Evolutionary conservation across 805 yeast genomes (phyloP).

Genomic region (Lachancea lanzarotensis): DNA sequence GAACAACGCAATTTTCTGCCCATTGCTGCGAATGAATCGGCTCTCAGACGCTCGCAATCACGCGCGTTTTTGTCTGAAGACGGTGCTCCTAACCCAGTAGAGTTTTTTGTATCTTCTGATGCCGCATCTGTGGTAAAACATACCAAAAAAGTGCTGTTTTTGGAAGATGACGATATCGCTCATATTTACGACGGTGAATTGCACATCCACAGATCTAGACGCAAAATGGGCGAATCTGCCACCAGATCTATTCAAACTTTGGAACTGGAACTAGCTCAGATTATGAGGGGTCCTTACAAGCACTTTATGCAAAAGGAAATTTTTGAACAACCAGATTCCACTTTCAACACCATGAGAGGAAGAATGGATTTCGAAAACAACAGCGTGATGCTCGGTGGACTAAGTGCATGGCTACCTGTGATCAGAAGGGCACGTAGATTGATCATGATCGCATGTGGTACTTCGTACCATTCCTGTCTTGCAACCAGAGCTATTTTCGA

Average conservation of each 20-base stretch:
- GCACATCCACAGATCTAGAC: constrained; percentile 94
- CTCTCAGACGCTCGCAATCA: constrained; percentile 82
- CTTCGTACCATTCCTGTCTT: constrained; percentile 96
- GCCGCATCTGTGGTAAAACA: constrained; percentile 95
- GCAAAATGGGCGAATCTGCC: constrained; percentile 81
- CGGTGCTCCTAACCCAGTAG: constrained; percentile 87
- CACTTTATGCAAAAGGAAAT: constrained; percentile 99
- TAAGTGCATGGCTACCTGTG: constrained; percentile 74
- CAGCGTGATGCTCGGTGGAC: constrained; percentile 81
- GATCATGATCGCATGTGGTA: constrained; percentile 99
- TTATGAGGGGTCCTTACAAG: constrained; percentile 93
- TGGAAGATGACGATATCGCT: constrained; percentile 98
- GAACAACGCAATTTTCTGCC: constrained; percentile 37
- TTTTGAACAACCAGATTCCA: constrained; percentile 96
- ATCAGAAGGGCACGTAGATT: constrained; percentile 92
- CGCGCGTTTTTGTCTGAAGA: constrained; percentile 95
- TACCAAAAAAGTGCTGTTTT: constrained; percentile 91
- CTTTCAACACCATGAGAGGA: constrained; percentile 98
- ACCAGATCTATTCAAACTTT: constrained; percentile 93
- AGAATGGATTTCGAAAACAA: constrained; percentile 86
- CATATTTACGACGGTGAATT: constrained; percentile 97
- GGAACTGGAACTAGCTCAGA: constrained; percentile 94
- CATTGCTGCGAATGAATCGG: constrained; percentile 47
- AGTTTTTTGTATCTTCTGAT: constrained; percentile 93
- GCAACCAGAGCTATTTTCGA: constrained; percentile 96